Conservation (phyloP, 1,284 basidiomycete genomes). For the Clitocybe nebularis region DNA sequence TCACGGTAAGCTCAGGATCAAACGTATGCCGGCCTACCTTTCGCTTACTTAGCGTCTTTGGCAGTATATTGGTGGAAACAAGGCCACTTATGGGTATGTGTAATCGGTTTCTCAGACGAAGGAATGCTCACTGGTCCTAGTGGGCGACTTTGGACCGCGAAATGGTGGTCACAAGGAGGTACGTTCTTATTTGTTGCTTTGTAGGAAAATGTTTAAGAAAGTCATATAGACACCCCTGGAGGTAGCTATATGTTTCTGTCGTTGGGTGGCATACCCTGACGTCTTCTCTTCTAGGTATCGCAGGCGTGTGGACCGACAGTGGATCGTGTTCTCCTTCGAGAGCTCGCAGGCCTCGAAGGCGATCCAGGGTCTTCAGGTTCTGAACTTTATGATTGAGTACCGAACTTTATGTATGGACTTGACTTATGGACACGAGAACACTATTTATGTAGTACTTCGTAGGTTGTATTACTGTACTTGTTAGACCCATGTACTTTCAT, state of each 20-base stretch:
- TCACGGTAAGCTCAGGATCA: constrained; percentile 6
- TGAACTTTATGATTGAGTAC: constrained; percentile 1
- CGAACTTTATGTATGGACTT: too few species aligned
- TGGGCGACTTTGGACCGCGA: constrained; percentile 13
- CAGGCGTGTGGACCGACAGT: constrained; percentile 13
- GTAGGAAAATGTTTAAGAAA: constrained; percentile 1
- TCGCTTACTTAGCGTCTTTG: neutral
- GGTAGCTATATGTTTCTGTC: constrained; percentile 23
- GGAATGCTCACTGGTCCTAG: constrained; percentile 4
- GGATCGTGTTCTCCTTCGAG: constrained; percentile 8
- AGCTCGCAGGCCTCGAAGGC: constrained; percentile 3
- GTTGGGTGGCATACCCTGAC: constrained; percentile 4
- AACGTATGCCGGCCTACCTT: neutral
- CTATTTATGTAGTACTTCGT: too few species aligned
- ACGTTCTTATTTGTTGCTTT: neutral
- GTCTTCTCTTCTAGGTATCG: constrained; percentile 1
- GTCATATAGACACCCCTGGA: constrained; percentile 36
- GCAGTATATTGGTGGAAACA: constrained; percentile 7
- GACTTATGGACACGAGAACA: too few species aligned
- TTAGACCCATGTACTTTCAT: too few species aligned
- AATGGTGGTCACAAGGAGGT: constrained; percentile 15
- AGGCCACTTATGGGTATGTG: constrained; percentile 5
- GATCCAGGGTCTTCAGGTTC: constrained; percentile 9
- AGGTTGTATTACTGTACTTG: too few species aligned
- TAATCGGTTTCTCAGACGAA: neutral